A percentile compares a stretch with the other conserved stretches of the same genome.
Evolutionary conservation across 495 filamentous ascomycete species (phyloP).

Genomic region (Clohesyomyces aquaticus): DNA sequence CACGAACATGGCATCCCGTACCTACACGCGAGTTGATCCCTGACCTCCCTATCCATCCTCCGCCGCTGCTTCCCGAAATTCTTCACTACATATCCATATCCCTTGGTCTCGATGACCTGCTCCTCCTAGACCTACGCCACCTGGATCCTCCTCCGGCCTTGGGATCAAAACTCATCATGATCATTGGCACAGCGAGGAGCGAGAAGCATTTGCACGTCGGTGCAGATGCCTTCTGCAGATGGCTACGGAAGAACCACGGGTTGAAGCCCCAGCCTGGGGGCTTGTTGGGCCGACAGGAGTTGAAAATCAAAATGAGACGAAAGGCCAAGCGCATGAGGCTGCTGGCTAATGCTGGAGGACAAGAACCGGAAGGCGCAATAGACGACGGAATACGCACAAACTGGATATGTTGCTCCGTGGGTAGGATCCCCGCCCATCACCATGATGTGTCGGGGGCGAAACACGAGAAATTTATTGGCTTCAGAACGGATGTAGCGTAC

Average conservation of each 20-base stretch:
- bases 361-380: conserved; percentile 48
- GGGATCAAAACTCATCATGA: conserved; percentile 86
- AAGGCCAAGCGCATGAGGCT: conserved; percentile 79
- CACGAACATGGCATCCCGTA: conserved; percentile 59
- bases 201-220: conserved; percentile 93
- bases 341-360: conserved; percentile 63
- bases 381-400: conserved; percentile 87
- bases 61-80: conserved; percentile 70
- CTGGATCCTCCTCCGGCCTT: conserved; percentile 85
- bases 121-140: conserved; percentile 76
- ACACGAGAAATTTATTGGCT: conserved; percentile 67
- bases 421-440: conserved; percentile 60
- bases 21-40: conserved; percentile 66
- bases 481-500: conserved; percentile 62
- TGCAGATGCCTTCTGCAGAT: conserved; percentile 84
- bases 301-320: conserved; percentile 82
- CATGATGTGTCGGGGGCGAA: conserved; percentile 23
- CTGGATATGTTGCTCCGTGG: conserved; percentile 94
- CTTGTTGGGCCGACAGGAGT: conserved; percentile 82
- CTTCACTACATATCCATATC: conserved; percentile 80
- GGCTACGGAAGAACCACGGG: conserved; percentile 73
- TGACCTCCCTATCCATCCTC: conserved; percentile 71
- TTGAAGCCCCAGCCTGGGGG: conserved; percentile 81
- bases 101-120: conserved; percentile 78
- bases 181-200: conserved; percentile 89